Base-by-base conservation (phyloP, 352 stramenopile species). In the Globisporangium sylvaticum region DNA sequence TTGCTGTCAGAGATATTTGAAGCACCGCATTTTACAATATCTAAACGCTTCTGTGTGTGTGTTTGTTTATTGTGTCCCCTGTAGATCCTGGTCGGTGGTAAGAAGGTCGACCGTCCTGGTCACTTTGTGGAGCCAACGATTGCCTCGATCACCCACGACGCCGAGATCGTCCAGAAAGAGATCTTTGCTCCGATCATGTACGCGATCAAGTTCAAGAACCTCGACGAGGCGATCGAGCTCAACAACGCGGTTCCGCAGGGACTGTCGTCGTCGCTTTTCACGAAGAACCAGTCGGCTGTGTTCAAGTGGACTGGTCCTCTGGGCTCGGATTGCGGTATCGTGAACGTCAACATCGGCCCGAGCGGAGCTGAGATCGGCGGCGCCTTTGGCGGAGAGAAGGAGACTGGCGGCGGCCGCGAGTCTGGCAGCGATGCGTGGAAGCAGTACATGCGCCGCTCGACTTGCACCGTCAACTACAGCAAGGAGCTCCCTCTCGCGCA, bases 361-460 rank as follows among this genome's bases (percentile, higher is more conserved):
- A 97, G 87, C 34, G 92, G 92, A 61, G 92, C 92, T 52, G 92
- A 98, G 73, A 98, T 98, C 66, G 92, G 92, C 29, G 91, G 92
- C 50, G 92, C 92, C 18, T 98, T 98, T 62, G 92, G 92, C 18
- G 92, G 92, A 24, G 90, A 98, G 66, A 98, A 98, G 78, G 90
- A 97, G 64, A 98, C 92, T 37, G 92, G 92, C 22, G 89, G 91
- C 10, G 92, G 92, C 56, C 87, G 92, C 57, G 92, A 98, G 68
- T 96, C 86, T 25, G 92, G 92, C 59, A 96, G 86, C 63, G 92
- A 98, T 60, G 76, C 90, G 15, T 98, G 92, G 92, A 98, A 98
- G 83, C 87, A 96, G 75, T 98, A 98, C 88, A 97, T 97, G 90
- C 89, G 92, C 34, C 89, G 92, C n/a, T 96, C 85, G 22, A 98